Evolutionary conservation across 371 early-diverging fungal species (phyloP), one percentile per base, ranked within the genome.

Genomic region (Sporodiniella umbellata): DNA sequence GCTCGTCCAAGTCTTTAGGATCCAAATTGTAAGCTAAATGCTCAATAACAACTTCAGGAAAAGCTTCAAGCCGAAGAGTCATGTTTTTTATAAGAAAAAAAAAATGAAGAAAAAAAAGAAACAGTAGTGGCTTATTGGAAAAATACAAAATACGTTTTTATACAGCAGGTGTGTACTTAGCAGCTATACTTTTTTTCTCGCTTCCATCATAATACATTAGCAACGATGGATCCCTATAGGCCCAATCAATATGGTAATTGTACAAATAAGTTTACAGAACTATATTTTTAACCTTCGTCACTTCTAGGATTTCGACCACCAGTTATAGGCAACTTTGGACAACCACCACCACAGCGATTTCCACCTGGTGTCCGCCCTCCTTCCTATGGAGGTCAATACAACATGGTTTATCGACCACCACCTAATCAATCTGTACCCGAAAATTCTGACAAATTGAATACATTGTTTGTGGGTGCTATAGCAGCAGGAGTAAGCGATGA

Each of bases 391-490:
- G 42, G 42, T 26, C 44, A 44, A 26, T 40, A 40, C 21, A 40
- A 40, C 15, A 18, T 40, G 40, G 40, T 40, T 40, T 40, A 40
- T 7, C 40, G 40, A 1, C 42, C 40, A 40, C 26, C 42, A 2
- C 42, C 28, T n/a, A 42, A 23, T 18, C 44, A 24, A 30, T 1
- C 44, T 26, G 19, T 39, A 2, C 17, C 30, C n/a, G 28, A 46
- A 11, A 38, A 50, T 8, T 37, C 56, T 23, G 87, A 86, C 17
- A 87, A 85, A 55, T 58, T 85, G 22, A 85, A 83, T 11, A 88
- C 88, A 2, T 62, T 90, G 1, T 92, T 89, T 61, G 82, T 92
- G 17, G 86, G 84, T 26, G 78, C 77, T n/a, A 92, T 92, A 50
- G 75, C 87, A 0, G 73, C 85, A 14, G 87, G 88, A 0, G 72